Evolutionary conservation across 768 basidiomycete species (phyloP).

Genomic region (Podaxis sp.): DNA sequence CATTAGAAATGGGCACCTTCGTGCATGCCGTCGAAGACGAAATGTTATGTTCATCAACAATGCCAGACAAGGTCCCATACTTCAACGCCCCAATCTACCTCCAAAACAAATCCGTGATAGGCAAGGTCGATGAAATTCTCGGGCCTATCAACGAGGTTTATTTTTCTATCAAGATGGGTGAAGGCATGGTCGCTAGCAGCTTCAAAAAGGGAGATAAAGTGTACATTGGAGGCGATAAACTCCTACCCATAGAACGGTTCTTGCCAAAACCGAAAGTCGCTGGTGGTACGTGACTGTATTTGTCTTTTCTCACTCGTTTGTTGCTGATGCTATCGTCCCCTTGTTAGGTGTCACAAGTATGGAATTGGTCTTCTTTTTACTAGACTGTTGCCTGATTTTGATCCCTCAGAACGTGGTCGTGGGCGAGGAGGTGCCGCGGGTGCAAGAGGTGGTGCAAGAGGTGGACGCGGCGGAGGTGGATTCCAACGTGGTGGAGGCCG

Average conservation of each 20-base stretch:
- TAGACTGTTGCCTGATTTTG: conserved; percentile 17
- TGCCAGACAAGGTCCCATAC: conserved; percentile 92
- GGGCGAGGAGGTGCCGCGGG: conserved; percentile 36
- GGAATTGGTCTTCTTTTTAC: conserved; percentile 18
- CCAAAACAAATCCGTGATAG: conserved; percentile 92
- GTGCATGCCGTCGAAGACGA: conserved; percentile 96
- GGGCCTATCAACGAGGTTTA: conserved; percentile 98
- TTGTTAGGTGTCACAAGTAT: conserved; percentile 48
- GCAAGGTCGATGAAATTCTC: conserved; percentile 99
- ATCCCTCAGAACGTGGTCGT: conserved; percentile 38
- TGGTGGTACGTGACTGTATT: conserved; percentile 47
- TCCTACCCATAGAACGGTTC: conserved; percentile 94
- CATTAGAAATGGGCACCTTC: conserved; percentile 85
- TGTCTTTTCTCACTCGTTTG: conserved; percentile 12
- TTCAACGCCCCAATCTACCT: conserved; percentile 99
- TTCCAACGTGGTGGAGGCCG: conserved; percentile 44
- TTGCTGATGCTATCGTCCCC: not conserved
- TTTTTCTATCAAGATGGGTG: conserved; percentile 96
- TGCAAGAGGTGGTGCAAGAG: conserved; percentile 32
- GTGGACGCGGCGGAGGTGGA: conserved; percentile 47
- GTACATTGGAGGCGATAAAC: conserved; percentile 96
- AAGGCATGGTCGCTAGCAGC: conserved; percentile 92
- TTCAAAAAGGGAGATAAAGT: conserved; percentile 99
- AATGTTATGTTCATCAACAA: conserved; percentile 89
- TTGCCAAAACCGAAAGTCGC: conserved; percentile 90